These are phyloP conservation scores for Coriolopsis trogii DNA, from an alignment of 1,284 basidiomycete genomes.

Conservation along the genomic window DNA sequence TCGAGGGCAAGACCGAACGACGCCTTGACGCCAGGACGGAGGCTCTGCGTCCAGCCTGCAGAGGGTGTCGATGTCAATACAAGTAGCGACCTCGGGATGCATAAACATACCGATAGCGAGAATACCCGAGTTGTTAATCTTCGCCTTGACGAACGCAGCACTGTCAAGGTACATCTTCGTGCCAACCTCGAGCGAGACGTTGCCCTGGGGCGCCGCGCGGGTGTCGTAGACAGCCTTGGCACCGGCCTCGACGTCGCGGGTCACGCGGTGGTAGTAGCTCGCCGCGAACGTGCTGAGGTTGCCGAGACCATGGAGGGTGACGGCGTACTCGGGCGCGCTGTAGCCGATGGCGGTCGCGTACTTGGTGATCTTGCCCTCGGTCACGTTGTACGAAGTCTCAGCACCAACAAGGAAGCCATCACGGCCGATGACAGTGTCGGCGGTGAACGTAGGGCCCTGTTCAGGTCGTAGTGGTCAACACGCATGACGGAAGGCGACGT, in stretches of 20 bases:
- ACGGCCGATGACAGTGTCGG: constrained; percentile 93
- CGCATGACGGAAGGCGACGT: no score
- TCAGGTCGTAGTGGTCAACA: not conserved
- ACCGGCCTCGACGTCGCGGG: constrained; percentile 93
- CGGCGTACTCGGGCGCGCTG: constrained; percentile 96
- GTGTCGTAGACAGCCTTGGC: constrained; percentile 98
- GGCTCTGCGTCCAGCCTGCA: constrained; percentile 85
- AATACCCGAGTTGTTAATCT: constrained; percentile 97
- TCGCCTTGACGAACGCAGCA: constrained; percentile 95
- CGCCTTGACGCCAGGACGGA: constrained; percentile 95
- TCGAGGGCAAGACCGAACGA: constrained; percentile 93
- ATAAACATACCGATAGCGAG: constrained; percentile 71
- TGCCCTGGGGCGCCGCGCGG: constrained; percentile 84
- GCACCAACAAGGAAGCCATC: constrained; percentile 98
- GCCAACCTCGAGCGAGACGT: constrained; percentile 92
- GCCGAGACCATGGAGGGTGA: constrained; percentile 93
- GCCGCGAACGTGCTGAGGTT: constrained; percentile 95
- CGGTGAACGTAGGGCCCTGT: constrained; percentile 95
- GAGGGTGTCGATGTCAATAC: not conserved
- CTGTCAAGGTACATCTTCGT: constrained; percentile 94
- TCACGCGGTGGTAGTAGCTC: constrained; percentile 99
- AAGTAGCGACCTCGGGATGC: not conserved
- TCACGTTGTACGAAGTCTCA: constrained; percentile 97
- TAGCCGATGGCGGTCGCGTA: constrained; percentile 94
- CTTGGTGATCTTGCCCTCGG: constrained; percentile 88